Evolutionary conservation across 2,329 filamentous ascomycete genomes (phyloP), one percentile per base, ranked within the genome.

Genomic region (Zymoseptoria tritici): DNA sequence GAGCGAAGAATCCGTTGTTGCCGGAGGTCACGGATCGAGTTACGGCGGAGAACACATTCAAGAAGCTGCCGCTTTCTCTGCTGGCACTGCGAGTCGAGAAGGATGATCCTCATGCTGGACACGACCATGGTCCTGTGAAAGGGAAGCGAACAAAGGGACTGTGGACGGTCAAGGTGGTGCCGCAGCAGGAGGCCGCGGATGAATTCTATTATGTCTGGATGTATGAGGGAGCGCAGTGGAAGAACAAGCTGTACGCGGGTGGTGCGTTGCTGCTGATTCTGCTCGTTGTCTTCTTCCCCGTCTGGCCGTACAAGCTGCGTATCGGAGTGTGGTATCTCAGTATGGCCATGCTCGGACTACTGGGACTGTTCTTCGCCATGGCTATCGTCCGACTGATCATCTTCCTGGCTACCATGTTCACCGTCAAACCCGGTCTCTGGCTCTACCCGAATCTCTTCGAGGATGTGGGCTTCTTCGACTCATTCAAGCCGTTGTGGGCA

Each of bases 391-490:
- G 94, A 61, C 83, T 97, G 59, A 96, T 99, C 62, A 81, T 99
- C 26, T 99, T 99, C 80, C 88, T 90, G 73, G 77, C 96, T 73
- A 97, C 94, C 21, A 91, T 96, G 76, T 96, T 97, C 72, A 81
- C 83, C 16, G 81, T 85, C 0, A 80, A 92, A 3, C 94, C 94
- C 2, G 94, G 94, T 69, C 81, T 99, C n/a, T 99, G 94, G 94
- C 82, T 99, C 52, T 99, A 93, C 78, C 94, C 94, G 54, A 99
- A 99, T 73, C 79, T 99, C 20, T 99, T 97, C 80, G 94, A 99
- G 75, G 94, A 99, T 73, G 94, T 99, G 26, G 96, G 93, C 7
- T 97, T 99, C 78, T 88, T 99, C 76, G 94, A 99, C 74, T 95
- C 90, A 71, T 99, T 99, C 83, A 88, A 88, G 72, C 94, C 94